Evolutionary conservation across 306 rosid genomes (phyloP).

Genomic region (Oxytropis ochrocephala): DNA sequence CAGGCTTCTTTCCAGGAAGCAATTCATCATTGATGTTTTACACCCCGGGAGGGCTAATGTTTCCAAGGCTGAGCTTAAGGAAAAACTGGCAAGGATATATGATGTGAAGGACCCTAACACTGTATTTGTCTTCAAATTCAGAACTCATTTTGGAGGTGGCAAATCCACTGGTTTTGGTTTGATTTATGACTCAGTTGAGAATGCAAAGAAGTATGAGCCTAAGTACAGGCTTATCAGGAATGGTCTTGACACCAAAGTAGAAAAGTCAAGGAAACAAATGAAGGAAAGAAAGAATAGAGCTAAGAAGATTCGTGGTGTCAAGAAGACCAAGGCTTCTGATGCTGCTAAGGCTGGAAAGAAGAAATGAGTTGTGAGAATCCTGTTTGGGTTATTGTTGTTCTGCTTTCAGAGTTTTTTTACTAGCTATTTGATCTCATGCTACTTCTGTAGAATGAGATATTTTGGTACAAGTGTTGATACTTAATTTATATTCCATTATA

Average conservation of each 20-base stretch:
- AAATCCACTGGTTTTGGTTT: constrained; percentile 92
- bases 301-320: neutral
- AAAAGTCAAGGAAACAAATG: neutral
- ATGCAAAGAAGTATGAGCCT: constrained; percentile 88
- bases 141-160: constrained; percentile 96
- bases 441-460: constrained; percentile 23
- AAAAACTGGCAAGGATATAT: constrained; percentile 65
- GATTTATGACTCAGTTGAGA: constrained; percentile 85
- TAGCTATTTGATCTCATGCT: constrained; percentile 18
- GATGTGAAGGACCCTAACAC: constrained; percentile 79
- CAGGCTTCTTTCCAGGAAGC: constrained; percentile 85
- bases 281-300: neutral
- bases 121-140: constrained; percentile 80
- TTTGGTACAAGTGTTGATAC: constrained; percentile 17
- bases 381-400: constrained; percentile 7
- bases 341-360: constrained; percentile 83
- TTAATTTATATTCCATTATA: constrained; percentile 5
- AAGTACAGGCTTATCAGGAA: constrained; percentile 95
- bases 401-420: constrained; percentile 8
- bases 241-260: constrained; percentile 77
- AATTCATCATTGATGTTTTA: constrained; percentile 76
- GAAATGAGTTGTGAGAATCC: constrained; percentile 47
- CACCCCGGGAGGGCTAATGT: constrained; percentile 95
- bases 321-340: constrained; percentile 86
- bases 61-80: constrained; percentile 93